Evolutionary conservation across 371 early-diverging fungal species (phyloP), one percentile per base, ranked within the genome.

Genomic region (Apophysomyces variabilis): DNA sequence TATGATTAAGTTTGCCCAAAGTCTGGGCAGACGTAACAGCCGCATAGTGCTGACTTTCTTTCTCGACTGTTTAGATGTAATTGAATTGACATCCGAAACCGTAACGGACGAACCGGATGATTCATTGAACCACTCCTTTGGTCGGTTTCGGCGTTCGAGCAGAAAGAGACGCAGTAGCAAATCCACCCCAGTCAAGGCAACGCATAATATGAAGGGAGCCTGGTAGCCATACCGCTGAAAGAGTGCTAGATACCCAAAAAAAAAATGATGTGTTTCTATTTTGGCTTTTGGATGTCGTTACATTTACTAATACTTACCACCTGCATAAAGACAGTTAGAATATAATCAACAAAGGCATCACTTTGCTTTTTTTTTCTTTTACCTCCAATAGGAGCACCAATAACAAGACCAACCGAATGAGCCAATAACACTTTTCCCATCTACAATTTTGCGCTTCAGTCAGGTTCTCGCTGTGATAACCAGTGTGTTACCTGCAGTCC

Each of bases 151-250:
- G 14, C 77, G 74, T 65, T 83, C 84, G 21, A 83, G 75, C 37
- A 83, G 61, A 41, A 77, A 47, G 16, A 80, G 35, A 37, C 84
- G 79, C 21, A 79, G 66, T 14, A 68, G 13, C 32, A 83, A 67
- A 58, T 83, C 90, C 2, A 90, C 37, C 0, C 64, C 69, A 0
- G 87, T 78, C 32, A 93, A 71, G 0, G 71, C 77, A 35, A 82
- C 83, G 26, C 87, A 85, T 60, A 93, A 85, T 35, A 84, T 79
- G 63, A 91, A 90, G 8, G 92, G 90, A 0, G 89, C 85, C 14
- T 75, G 69, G 7, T 79, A 74, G 26, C 90, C 90, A 57, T 78
- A 71, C 6, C 78, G 68, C 58, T 86, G 89, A 11, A 91, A 79
- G 2, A 84, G 72, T 6, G 66, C 74, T 76, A 38, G 11, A 38